Base-by-base conservation (phyloP, 2,329 filamentous ascomycete genomes). In the Fusarium neocosmosporiellum region DNA sequence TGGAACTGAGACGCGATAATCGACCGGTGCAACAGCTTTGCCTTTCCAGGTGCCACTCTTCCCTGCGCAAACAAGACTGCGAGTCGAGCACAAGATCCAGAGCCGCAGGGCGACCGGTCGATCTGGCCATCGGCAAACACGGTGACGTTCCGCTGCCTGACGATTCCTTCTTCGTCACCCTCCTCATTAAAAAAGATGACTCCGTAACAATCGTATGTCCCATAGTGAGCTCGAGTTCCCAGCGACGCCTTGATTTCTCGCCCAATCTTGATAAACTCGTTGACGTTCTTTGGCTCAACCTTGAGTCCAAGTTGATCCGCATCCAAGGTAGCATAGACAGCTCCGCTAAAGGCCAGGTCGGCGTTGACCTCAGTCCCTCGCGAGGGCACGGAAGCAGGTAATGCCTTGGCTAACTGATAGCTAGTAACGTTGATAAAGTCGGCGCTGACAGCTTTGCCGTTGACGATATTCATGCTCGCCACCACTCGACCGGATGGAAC, bases 41-140 rank as follows among this genome's bases (percentile, higher is more conserved):
- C 48, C 6, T 41, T 53, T 3, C 37, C 46, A 18, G 27, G 33
- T 1, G 36, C n/a, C 0, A 75, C 0, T 10, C 8, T 55, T 6
- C 67, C 70, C 4, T 73, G 43, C 0, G 72, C 62, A 1, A 69
- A 10, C 20, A 75, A 55, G 0, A 69, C 62, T 1, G 77, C 74
- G 3, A 76, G 37, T 24, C 77, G 60, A 10, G 77, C 67, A 34
- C 66, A 66, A 22, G 77, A 76, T 6, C 77, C 77, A 5, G 77
- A 78, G 8, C 77, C 77, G 31, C 75, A 78, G 0, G 77, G 77
- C 1, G 77, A 78, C 4, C 74, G 75, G 22, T 78, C 77, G 5
- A 78, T 73, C 11, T 78, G 75, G 0, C 77, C 77, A 29, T 78
- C 75, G 2, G 77, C 77, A 58, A 78, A 78, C 16, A 78, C 57